A percentile compares a stretch with the other conserved stretches of the same genome.
Conservation (phyloP, 345 rosid species). For the Lepidium didymum region DNA sequence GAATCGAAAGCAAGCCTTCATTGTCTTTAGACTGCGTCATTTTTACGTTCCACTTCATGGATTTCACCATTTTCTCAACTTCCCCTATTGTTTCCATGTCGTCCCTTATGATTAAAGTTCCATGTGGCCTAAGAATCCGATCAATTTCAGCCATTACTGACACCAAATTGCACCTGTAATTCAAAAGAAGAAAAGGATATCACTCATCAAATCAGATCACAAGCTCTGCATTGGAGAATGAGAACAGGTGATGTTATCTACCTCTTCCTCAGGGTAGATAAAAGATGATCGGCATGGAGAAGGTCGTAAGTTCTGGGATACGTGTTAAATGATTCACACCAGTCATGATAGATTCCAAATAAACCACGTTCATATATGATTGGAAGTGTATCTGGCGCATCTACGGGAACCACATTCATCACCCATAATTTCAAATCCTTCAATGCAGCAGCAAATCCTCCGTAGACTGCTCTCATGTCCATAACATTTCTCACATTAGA, state of each 20-base stretch:
- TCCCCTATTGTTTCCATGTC: slow-evolving; percentile 46
- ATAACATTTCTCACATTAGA: slow-evolving; percentile 69
- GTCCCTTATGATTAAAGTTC: slow-evolving; percentile 64
- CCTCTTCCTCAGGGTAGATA: slow-evolving; percentile 64
- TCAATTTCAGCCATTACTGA: slow-evolving; percentile 70
- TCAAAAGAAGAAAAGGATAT: neutral
- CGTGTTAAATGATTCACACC: slow-evolving; percentile 88
- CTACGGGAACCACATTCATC: slow-evolving; percentile 72
- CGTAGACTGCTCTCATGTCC: slow-evolving; percentile 94
- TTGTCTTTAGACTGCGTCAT: slow-evolving; percentile 44
- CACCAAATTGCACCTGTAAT: slow-evolving; percentile 56
- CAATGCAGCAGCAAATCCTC: slow-evolving; percentile 87
- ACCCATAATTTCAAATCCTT: slow-evolving; percentile 76
- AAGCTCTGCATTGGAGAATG: neutral
- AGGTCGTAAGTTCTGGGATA: slow-evolving; percentile 89
- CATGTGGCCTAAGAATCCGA: slow-evolving; percentile 78
- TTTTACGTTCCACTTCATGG: slow-evolving; percentile 60
- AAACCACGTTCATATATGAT: slow-evolving; percentile 88
- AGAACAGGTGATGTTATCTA: slow-evolving; percentile 4
- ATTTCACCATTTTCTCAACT: slow-evolving; percentile 54
- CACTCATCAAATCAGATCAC: neutral
- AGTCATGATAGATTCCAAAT: slow-evolving; percentile 84
- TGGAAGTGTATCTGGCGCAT: slow-evolving; percentile 77
- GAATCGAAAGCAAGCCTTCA: slow-evolving; percentile 50
- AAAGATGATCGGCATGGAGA: slow-evolving; percentile 78